These are phyloP conservation scores for Paecilomyces sp. DNA, from an alignment of 2,329 filamentous ascomycete species.

Conservation along the genomic window DNA sequence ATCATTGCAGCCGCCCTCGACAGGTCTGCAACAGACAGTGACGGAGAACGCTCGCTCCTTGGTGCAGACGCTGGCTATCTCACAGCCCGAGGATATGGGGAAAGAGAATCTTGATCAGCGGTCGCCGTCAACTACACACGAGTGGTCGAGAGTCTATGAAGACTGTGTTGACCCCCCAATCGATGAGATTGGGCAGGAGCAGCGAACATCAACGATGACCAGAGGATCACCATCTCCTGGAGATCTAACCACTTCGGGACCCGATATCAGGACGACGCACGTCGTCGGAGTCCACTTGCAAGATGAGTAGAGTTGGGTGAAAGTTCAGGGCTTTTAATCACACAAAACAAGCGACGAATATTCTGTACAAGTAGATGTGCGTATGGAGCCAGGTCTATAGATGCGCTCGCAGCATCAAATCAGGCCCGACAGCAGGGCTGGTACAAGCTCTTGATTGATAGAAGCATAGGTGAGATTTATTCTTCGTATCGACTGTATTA, in stretches of 20 bases:
- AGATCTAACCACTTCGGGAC: neutral
- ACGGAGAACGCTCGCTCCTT: neutral
- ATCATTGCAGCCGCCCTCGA: neutral
- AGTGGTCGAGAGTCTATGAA: neutral
- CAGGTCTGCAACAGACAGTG: neutral
- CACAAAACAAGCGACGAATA: no score
- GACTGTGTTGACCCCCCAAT: neutral
- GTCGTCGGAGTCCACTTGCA: neutral
- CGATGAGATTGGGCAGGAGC: neutral
- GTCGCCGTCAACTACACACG: neutral
- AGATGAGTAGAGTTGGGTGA: neutral
- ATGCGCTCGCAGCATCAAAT: neutral
- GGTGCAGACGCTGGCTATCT: neutral
- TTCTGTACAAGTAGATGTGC: neutral
- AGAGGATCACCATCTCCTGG: neutral
- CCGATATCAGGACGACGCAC: neutral
- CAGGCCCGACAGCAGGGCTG: neutral
- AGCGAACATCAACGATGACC: neutral
- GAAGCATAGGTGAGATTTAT: neutral
- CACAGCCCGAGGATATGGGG: neutral
- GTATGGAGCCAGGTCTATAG: neutral
- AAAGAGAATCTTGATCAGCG: neutral
- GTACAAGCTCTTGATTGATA: neutral
- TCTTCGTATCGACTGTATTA: slow-evolving; percentile 2
- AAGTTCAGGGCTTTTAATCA: neutral